Evolutionary conservation across 2,329 filamentous ascomycete species (phyloP).

Genomic region (Alternaria metachromatica): DNA sequence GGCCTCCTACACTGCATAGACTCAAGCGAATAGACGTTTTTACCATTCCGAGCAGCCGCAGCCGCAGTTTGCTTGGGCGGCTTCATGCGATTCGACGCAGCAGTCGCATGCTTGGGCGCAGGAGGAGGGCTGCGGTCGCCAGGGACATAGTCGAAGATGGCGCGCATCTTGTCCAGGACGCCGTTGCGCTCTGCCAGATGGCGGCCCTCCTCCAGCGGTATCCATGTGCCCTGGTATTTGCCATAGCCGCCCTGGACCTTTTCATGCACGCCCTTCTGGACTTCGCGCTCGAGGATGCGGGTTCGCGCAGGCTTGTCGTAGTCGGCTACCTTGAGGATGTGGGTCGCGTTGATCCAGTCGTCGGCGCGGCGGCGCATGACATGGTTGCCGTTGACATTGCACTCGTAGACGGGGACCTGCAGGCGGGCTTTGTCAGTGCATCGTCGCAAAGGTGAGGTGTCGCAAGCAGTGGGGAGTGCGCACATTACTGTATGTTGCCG

Average conservation of each 20-base stretch:
- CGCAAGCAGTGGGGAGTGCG: conserved; percentile 8
- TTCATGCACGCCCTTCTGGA: conserved; percentile 95
- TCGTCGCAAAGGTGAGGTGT: conserved; percentile 10
- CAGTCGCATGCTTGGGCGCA: conserved; percentile 84
- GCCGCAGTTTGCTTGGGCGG: conserved; percentile 71
- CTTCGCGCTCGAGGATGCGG: conserved; percentile 92
- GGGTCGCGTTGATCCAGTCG: conserved; percentile 99
- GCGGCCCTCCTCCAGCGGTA: conserved; percentile 82
- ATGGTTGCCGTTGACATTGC: conserved; percentile 85
- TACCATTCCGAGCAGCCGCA: conserved; percentile 46
- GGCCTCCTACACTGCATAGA: conserved; percentile 34
- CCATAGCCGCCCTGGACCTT: conserved; percentile 98
- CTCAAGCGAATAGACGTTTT: conserved; percentile 40
- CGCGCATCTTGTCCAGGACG: conserved; percentile 79
- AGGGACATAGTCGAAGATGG: conserved; percentile 88
- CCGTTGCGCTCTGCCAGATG: conserved; percentile 85
- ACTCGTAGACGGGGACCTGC: conserved; percentile 94
- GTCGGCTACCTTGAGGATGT: conserved; percentile 95
- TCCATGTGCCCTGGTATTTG: conserved; percentile 99
- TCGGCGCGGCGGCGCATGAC: conserved; percentile 94
- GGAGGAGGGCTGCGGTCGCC: conserved; percentile 89
- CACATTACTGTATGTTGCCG: conserved; percentile 68
- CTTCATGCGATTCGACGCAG: conserved; percentile 77
- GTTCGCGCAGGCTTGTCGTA: conserved; percentile 97
- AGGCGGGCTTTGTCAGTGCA: conserved; percentile 23